Conservation (phyloP, 2,329 filamentous ascomycete genomes). For the Pseudocercospora ulei region DNA sequence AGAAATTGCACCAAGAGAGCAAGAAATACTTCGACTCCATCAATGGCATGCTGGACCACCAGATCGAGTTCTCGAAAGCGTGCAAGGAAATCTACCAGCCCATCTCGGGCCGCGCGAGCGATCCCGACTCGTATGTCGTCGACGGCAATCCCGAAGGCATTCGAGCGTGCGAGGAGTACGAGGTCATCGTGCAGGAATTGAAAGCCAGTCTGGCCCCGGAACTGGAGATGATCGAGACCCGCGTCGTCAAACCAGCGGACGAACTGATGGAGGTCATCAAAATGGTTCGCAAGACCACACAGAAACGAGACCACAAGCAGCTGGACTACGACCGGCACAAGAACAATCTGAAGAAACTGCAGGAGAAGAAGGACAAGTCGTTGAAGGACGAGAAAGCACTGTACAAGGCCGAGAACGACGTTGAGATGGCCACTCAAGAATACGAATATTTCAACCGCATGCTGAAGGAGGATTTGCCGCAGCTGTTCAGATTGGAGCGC, state of each 20-base stretch:
- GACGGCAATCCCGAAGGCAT: constrained; percentile 92
- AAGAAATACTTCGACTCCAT: constrained; percentile 97
- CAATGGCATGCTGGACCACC: constrained; percentile 93
- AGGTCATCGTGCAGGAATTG: constrained; percentile 77
- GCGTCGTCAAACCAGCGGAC: constrained; percentile 84
- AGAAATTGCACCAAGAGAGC: constrained; percentile 92
- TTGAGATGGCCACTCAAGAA: constrained; percentile 85
- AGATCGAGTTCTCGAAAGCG: constrained; percentile 95
- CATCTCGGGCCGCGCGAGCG: constrained; percentile 89
- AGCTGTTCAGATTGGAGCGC: constrained; percentile 77
- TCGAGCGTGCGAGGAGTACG: constrained; percentile 90
- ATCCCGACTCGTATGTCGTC: constrained; percentile 69
- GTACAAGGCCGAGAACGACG: constrained; percentile 87
- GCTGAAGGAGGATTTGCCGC: constrained; percentile 88
- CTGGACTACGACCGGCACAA: constrained; percentile 89
- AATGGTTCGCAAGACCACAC: constrained; percentile 74
- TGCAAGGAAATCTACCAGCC: constrained; percentile 97
- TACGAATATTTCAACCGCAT: constrained; percentile 98
- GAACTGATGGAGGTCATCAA: constrained; percentile 94
- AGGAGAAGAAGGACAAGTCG: constrained; percentile 94
- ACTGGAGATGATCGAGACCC: constrained; percentile 90
- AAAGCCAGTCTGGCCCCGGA: constrained; percentile 82
- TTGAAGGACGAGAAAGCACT: constrained; percentile 95
- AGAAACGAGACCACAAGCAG: constrained; percentile 94
- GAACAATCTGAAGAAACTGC: constrained; percentile 75